phyloP scores from a whole-genome alignment of 2,329 filamentous ascomycete species.

The Colletotrichum sp. region DNA sequence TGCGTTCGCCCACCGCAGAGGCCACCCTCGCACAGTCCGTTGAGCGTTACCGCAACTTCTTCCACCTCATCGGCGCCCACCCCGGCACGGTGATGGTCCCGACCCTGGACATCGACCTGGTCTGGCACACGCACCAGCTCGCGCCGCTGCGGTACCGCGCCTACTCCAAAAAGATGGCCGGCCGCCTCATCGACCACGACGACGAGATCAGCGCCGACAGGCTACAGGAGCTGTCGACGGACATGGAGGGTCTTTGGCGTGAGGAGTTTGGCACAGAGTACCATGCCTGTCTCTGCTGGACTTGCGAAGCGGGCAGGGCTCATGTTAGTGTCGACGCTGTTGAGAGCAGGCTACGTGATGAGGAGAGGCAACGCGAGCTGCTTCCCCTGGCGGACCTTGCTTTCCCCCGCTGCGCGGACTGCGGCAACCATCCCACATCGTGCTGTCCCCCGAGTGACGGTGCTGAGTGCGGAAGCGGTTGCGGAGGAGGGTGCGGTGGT shows the following conservation, averaged over 20 bases:
- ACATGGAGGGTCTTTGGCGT: constrained; percentile 33
- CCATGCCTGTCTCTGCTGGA: constrained; percentile 39
- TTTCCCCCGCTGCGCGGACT: constrained; percentile 4
- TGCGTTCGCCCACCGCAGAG: constrained; percentile 36
- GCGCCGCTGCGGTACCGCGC: constrained; percentile 31
- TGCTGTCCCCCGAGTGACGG: constrained; percentile 5
- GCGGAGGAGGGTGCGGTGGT: constrained; percentile 13
- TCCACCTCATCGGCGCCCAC: constrained; percentile 35
- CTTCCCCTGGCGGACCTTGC: constrained; percentile 1
- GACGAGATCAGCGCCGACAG: constrained; percentile 35
- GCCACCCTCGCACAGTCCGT: constrained; percentile 39
- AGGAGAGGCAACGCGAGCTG: background rate
- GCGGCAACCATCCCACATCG: background rate
- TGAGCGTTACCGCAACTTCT: constrained; percentile 42
- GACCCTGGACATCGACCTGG: constrained; percentile 46
- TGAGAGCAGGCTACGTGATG: background rate
- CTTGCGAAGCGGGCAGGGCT: constrained; percentile 35
- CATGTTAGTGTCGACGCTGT: background rate
- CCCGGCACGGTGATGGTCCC: constrained; percentile 38
- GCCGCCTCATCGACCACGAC: constrained; percentile 41
- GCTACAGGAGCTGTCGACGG: constrained; percentile 30
- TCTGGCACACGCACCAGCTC: constrained; percentile 50
- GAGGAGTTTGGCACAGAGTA: constrained; percentile 40
- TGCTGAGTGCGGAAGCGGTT: constrained; percentile 11
- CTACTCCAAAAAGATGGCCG: constrained; percentile 10